Evolutionary conservation across 78 protist genomes (phyloP).

Genomic region (Corallochytrium limacisporum): DNA sequence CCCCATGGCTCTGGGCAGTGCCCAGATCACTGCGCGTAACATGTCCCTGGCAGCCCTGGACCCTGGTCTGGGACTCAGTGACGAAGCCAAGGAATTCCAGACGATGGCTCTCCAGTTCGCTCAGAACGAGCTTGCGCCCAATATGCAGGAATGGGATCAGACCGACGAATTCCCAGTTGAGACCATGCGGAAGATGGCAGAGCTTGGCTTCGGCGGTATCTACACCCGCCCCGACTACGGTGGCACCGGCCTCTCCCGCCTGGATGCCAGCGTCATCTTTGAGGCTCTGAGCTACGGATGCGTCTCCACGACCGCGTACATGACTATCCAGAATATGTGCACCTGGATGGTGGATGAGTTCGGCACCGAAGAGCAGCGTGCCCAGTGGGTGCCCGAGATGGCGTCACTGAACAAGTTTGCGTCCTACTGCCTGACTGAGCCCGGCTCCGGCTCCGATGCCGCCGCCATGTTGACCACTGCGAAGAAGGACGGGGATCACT

Average conservation of each 20-base stretch:
- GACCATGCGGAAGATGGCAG: no score
- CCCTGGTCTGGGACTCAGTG: no score
- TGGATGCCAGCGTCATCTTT: conserved; percentile 61
- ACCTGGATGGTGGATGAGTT: conserved; percentile 71
- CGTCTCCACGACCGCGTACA: conserved; percentile 70
- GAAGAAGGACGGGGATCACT: conserved; percentile 43
- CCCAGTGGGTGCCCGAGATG: neutral
- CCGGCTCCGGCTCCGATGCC: conserved; percentile 75
- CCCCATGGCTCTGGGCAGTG: no score
- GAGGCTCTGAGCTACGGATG: conserved; percentile 62
- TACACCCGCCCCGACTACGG: no score
- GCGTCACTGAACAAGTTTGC: neutral
- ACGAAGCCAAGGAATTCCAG: no score
- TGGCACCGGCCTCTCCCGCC: conserved; percentile 56
- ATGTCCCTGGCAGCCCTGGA: no score
- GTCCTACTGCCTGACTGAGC: conserved; percentile 82
- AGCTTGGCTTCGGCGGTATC: no score
- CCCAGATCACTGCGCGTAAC: no score
- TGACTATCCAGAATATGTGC: conserved; percentile 78
- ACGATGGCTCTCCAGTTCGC: no score
- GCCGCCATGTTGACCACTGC: conserved; percentile 64
- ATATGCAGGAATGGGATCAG: no score
- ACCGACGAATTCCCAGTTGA: no score
- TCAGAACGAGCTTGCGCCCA: no score
- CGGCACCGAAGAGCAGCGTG: conserved; percentile 58